Conservation (phyloP, 164 flowering plant species). For the Amborella trichopoda region DNA sequence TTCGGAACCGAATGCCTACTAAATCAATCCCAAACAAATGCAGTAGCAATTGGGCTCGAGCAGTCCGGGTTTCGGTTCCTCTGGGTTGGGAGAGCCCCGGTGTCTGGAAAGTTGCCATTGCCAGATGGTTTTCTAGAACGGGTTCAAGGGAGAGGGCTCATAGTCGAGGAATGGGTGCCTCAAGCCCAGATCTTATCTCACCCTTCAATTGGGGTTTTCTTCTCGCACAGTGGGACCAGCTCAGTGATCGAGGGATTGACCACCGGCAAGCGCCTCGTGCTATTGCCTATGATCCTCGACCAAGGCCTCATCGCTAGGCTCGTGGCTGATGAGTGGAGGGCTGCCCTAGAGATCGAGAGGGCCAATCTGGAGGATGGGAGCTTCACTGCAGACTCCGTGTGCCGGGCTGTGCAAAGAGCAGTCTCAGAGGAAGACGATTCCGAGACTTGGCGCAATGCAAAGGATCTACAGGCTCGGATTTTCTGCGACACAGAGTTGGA, state of each 20-base stretch:
- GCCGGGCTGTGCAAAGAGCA: no score
- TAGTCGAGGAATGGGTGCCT: slow-evolving; percentile 29
- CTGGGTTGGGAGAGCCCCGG: slow-evolving; percentile 23
- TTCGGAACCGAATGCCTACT: slow-evolving; percentile 20
- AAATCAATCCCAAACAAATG: slow-evolving; percentile 13
- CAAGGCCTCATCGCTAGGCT: no score
- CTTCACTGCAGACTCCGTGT: no score
- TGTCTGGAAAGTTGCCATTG: background rate
- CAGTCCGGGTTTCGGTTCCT: slow-evolving; percentile 24
- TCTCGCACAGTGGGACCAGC: slow-evolving; percentile 38
- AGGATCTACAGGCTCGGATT: no score
- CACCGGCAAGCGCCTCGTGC: slow-evolving; percentile 15
- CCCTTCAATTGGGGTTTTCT: slow-evolving; percentile 25
- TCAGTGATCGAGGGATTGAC: slow-evolving; percentile 26
- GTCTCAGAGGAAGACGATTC: no score
- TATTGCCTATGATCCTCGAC: slow-evolving; percentile 22
- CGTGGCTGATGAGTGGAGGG: no score
- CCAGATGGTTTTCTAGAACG: slow-evolving; percentile 27
- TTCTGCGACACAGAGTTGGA: no score
- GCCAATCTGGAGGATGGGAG: background rate
- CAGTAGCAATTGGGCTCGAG: slow-evolving; percentile 21
- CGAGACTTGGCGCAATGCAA: no score
- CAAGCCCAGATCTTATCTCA: slow-evolving; percentile 29
- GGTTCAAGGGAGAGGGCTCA: slow-evolving; percentile 12
- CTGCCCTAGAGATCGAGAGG: no score